These are phyloP conservation scores for Pythium graminicola DNA, from an alignment of 352 stramenopile genomes.

Conservation along the genomic window DNA sequence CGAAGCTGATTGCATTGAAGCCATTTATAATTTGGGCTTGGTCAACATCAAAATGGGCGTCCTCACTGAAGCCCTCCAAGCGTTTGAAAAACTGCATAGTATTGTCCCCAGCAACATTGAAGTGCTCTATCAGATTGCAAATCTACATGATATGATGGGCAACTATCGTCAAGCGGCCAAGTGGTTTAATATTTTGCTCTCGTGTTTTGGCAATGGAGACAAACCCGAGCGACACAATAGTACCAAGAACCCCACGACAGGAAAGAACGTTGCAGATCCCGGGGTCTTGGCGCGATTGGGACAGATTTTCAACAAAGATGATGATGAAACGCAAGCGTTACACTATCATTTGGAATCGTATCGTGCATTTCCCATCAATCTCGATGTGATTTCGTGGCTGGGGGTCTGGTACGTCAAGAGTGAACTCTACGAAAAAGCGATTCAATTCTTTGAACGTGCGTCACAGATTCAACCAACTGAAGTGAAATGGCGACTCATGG, in stretches of 20 bases:
- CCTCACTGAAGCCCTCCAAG: constrained; percentile 88
- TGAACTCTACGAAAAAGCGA: constrained; percentile 95
- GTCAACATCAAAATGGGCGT: constrained; percentile 87
- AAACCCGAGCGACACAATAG: constrained; percentile 39
- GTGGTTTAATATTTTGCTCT: constrained; percentile 93
- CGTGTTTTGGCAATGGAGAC: constrained; percentile 82
- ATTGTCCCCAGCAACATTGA: constrained; percentile 90
- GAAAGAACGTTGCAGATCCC: constrained; percentile 68
- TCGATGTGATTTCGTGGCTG: constrained; percentile 96
- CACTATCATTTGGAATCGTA: constrained; percentile 96
- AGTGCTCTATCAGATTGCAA: constrained; percentile 95
- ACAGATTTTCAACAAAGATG: constrained; percentile 92
- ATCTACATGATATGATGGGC: constrained; percentile 90
- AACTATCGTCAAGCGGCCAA: constrained; percentile 87
- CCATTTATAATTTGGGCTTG: constrained; percentile 95
- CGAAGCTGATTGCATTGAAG: constrained; percentile 92
- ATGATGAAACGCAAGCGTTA: constrained; percentile 92
- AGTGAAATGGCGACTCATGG: constrained; percentile 96
- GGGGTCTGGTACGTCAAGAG: constrained; percentile 96
- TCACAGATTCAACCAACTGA: constrained; percentile 93
- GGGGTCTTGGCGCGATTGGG: constrained; percentile 85
- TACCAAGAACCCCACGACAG: background rate
- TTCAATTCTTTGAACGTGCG: constrained; percentile 94
- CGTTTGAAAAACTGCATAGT: constrained; percentile 96
- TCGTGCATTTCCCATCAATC: constrained; percentile 92